These are phyloP conservation scores for Alternaria conjuncta DNA, from an alignment of 2,329 filamentous ascomycete species.

Conservation along the genomic window DNA sequence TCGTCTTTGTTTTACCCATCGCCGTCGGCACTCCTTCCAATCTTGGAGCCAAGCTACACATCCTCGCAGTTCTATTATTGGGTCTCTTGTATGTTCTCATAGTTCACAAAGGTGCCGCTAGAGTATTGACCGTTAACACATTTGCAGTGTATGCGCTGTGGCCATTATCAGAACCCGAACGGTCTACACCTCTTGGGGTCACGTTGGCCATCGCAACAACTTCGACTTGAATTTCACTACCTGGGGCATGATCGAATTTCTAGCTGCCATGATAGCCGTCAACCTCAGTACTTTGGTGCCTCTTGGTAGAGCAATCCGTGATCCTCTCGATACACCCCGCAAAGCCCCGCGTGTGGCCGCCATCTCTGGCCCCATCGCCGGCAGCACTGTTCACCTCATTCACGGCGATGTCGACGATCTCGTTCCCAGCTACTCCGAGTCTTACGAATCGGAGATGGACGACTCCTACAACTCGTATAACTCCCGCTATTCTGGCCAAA, in stretches of 20 bases:
- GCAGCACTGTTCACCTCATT: slow-evolving; percentile 9
- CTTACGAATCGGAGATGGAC: neutral
- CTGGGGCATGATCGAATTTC: slow-evolving; percentile 15
- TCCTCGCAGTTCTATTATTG: slow-evolving; percentile 46
- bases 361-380: slow-evolving; percentile 14
- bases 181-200: slow-evolving; percentile 14
- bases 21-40: neutral
- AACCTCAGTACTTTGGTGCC: slow-evolving; percentile 5
- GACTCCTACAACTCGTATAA: slow-evolving; percentile 4
- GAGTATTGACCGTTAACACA: slow-evolving; percentile 23
- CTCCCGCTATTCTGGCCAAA: slow-evolving; percentile 16
- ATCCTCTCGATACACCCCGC: neutral
- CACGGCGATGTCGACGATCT: slow-evolving; percentile 6
- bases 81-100: slow-evolving; percentile 48
- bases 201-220: slow-evolving; percentile 3
- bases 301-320: neutral
- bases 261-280: slow-evolving; percentile 7
- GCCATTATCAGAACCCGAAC: slow-evolving; percentile 45
- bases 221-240: slow-evolving; percentile 4
- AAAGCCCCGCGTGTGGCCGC: neutral
- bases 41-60: slow-evolving; percentile 4
- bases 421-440: neutral
- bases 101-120: slow-evolving; percentile 31
- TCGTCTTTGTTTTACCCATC: slow-evolving; percentile 13
- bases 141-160: slow-evolving; percentile 48